phyloP scores from a whole-genome alignment of 768 basidiomycete species.

The Lactifluus volemus region DNA sequence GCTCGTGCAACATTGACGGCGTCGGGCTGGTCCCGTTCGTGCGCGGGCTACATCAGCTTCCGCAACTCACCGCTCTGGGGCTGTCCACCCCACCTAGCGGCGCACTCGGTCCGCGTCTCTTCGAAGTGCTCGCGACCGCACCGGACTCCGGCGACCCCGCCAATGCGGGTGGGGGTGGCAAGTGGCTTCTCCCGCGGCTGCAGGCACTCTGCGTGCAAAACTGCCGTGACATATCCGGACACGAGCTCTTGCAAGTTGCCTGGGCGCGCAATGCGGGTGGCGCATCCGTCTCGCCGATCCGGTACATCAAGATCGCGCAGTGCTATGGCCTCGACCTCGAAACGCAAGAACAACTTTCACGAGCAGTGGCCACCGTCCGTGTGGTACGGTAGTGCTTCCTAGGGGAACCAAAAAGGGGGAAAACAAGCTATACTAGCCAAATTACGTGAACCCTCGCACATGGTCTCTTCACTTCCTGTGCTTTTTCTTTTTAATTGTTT shows the following conservation, averaged over 20 bases:
- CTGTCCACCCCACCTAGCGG: constrained; percentile 24
- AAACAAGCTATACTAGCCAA: neutral
- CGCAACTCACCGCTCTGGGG: constrained; percentile 25
- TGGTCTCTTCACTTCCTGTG: neutral
- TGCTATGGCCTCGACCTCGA: constrained; percentile 24
- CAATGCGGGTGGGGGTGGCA: constrained; percentile 8
- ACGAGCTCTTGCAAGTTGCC: constrained; percentile 25
- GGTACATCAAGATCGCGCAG: constrained; percentile 23
- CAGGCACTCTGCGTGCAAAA: constrained; percentile 25
- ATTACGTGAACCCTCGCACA: neutral
- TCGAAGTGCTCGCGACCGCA: constrained; percentile 23
- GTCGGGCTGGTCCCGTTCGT: constrained; percentile 26
- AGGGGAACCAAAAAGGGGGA: neutral
- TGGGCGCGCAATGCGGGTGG: constrained; percentile 20
- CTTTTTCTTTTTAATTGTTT: neutral
- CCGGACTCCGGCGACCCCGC: constrained; percentile 10
- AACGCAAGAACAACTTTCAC: constrained; percentile 21
- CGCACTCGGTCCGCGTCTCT: constrained; percentile 22
- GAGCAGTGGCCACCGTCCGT: constrained; percentile 22
- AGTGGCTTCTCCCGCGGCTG: constrained; percentile 25
- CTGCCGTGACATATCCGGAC: constrained; percentile 26
- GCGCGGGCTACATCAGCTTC: constrained; percentile 24
- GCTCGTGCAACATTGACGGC: constrained; percentile 26
- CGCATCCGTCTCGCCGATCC: constrained; percentile 20
- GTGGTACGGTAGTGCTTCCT: constrained; percentile 7